These are phyloP conservation scores for Selaginella moellendorffii DNA, from an alignment of 75 land plant species.

Conservation along the genomic window DNA sequence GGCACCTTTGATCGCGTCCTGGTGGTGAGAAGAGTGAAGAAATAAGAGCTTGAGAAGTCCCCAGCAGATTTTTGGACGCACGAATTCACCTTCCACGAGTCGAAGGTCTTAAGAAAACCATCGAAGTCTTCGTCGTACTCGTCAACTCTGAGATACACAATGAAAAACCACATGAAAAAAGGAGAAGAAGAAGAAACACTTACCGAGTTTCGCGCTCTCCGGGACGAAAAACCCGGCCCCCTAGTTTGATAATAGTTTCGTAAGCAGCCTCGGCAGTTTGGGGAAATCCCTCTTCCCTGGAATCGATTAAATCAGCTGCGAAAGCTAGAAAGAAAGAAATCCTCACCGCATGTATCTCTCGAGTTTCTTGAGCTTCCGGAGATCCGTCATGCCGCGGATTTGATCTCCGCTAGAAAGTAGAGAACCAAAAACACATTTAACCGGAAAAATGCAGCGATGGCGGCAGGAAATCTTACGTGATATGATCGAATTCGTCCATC, in stretches of 20 bases:
- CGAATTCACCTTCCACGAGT: slow-evolving; percentile 19
- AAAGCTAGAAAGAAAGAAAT: not conserved
- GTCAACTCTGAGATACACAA: slow-evolving; percentile 3
- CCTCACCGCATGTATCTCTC: slow-evolving; percentile 23
- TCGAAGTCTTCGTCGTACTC: slow-evolving; percentile 13
- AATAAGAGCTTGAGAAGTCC: not conserved
- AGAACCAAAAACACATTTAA: not conserved
- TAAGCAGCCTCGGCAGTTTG: slow-evolving; percentile 21
- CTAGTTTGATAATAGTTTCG: slow-evolving; percentile 15
- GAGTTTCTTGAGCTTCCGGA: slow-evolving; percentile 15
- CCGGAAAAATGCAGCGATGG: no score
- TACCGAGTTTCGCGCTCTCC: slow-evolving; percentile 12
- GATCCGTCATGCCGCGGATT: slow-evolving; percentile 4
- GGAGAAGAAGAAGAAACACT: not conserved
- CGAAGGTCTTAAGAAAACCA: slow-evolving; percentile 14
- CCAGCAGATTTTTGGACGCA: not conserved
- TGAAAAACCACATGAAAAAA: not conserved
- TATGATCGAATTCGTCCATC: slow-evolving; percentile 14
- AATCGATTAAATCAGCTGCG: not conserved
- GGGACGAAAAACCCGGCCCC: slow-evolving; percentile 10
- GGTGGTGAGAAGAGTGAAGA: not conserved
- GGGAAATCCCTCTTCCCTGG: slow-evolving; percentile 22
- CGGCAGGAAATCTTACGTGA: slow-evolving; percentile 12
- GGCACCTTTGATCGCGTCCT: slow-evolving; percentile 16
- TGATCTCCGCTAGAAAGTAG: slow-evolving; percentile 16